Base-by-base conservation (phyloP, 306 rosid genomes). In the Ammopiptanthus mongolicus region DNA sequence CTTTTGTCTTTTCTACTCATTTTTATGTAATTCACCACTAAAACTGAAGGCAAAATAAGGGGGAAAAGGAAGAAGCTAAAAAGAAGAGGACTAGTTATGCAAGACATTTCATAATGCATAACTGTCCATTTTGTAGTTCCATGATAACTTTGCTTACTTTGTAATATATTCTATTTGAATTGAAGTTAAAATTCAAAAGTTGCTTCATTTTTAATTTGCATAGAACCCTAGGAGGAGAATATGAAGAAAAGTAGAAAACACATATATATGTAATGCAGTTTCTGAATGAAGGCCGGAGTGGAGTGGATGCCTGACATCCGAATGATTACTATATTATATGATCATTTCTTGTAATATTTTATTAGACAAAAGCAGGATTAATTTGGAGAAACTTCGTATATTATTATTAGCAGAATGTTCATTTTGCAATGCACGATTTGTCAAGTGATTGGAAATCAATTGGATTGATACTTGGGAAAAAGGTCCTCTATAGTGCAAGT, bases 171-270 rank as follows among this genome's bases (percentile, higher is more conserved):
- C 29, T 69, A 18, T 22, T 8, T 47, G 39, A 19, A 62, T 48
- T 46, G 17, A 59, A 73, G 5, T 73, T 60, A 8, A 63, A 74
- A 48, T 56, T 44, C 13, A 29, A 29, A 65, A 36, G 58, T 68
- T 29, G 9, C 52, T 55, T 59, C 25, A 28, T 42, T 41, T 22
- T 59, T 42, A 22, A 41, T 42, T 42, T 25, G 57, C 68, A 42
- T 23, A 28, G 68, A 58, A 22, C 44, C 28, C 29, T 52, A 7
- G 15, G 60, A 65, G 13, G 71, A 71, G 37, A 71, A 53, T 52
- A 36, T 70, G 75, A 70, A 53, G 65, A 69, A 69, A 18, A 5
- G 75, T 53, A 53, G 65, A 69, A 69, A 18, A 5, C 19, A 51
- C 34, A 56, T 11, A 11, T 56, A 23, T 56, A 11, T 31, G 36